Percentiles rank a stretch among this genome's conserved stretches.
phyloP scores from a whole-genome alignment of 2,329 filamentous ascomycete genomes.

The Epichloe elymi region DNA sequence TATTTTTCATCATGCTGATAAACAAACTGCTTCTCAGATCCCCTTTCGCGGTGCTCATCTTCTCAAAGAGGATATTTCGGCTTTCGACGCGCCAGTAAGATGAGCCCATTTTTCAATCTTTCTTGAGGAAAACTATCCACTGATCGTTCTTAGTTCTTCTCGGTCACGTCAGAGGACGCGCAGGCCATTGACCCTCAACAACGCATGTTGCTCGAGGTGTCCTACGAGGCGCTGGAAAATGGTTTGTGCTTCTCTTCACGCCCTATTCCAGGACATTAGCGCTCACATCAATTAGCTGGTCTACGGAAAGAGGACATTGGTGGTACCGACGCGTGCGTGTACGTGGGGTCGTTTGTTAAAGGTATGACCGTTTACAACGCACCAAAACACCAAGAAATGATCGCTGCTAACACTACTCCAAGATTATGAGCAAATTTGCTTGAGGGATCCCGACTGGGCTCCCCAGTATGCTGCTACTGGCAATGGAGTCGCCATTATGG shows the following conservation, averaged over 20 bases:
- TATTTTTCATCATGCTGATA: slow-evolving; percentile 2
- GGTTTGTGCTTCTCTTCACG: slow-evolving; percentile 17
- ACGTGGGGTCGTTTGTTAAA: slow-evolving; percentile 37
- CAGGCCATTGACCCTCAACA: slow-evolving; percentile 41
- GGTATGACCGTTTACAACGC: slow-evolving; percentile 16
- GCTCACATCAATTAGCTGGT: slow-evolving; percentile 21
- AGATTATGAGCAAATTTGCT: slow-evolving; percentile 39
- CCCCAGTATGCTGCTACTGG: slow-evolving; percentile 41
- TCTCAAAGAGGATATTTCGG: slow-evolving; percentile 30
- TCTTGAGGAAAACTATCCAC: neutral
- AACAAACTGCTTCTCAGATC: slow-evolving; percentile 19
- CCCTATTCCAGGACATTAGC: neutral
- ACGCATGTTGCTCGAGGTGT: slow-evolving; percentile 35
- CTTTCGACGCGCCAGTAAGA: slow-evolving; percentile 36
- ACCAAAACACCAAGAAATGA: neutral
- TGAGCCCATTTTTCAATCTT: neutral
- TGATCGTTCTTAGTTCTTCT: slow-evolving; percentile 31
- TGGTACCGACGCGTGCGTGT: slow-evolving; percentile 33
- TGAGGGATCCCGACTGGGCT: slow-evolving; percentile 35
- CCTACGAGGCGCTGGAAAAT: slow-evolving; percentile 38
- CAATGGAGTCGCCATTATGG: slow-evolving; percentile 37
- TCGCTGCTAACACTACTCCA: neutral
- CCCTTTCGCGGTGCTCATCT: slow-evolving; percentile 38
- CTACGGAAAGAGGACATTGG: slow-evolving; percentile 29
- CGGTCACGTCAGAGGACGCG: slow-evolving; percentile 34